Evolutionary conservation across 2,329 filamentous ascomycete genomes (phyloP), one percentile per base, ranked within the genome.

Genomic region (Pseudovirgaria hyperparasitica): DNA sequence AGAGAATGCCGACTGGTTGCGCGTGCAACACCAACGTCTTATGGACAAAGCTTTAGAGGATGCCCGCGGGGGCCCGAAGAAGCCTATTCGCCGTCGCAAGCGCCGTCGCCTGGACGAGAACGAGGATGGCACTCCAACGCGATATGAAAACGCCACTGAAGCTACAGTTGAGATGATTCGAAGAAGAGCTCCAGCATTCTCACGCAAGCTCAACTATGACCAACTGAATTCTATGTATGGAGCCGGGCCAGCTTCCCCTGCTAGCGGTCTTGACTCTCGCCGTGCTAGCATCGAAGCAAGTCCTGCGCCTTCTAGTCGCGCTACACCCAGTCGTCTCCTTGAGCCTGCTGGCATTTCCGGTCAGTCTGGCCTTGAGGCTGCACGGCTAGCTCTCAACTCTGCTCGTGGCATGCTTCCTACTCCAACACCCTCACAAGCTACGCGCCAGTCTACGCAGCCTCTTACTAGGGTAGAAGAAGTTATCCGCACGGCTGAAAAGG

Each of bases 1-100:
- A 33, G 76, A 86, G 48, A 96, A 98, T 54, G 85, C 90, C 49
- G 84, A 92, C 39, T 98, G 86, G 70, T 65, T 98, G 20, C 80
- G 87, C 6, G 70, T 75, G 25, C 79, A 92, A 46, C 85, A 94
- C 46, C 74, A 81, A 33, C 92, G 90, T 52, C 66, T 79, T 5
- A 77, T 92, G 30, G 71, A 79, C 20, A 70, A 75, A 32, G 82
- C 85, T 19, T 52, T 73, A 11, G 62, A 62, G n/a, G 64, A 67
- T 34, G 63, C 62, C 9, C 58, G 61, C 18, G 60, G 63, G 28
- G 54, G 55, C 17, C 49, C 55, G 5, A 64, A 63, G 38, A 62
- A 62, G 32, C 56, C 62, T 16, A 70, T 67, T 41, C 42, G 43
- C 23, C 49, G 50, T 32, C 52, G 52, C 14, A 55, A 58, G 40